Evolutionary conservation across 192 early-diverging fungal species (phyloP), one percentile per base, ranked within the genome.

Genomic region (Linnemannia exigua): DNA sequence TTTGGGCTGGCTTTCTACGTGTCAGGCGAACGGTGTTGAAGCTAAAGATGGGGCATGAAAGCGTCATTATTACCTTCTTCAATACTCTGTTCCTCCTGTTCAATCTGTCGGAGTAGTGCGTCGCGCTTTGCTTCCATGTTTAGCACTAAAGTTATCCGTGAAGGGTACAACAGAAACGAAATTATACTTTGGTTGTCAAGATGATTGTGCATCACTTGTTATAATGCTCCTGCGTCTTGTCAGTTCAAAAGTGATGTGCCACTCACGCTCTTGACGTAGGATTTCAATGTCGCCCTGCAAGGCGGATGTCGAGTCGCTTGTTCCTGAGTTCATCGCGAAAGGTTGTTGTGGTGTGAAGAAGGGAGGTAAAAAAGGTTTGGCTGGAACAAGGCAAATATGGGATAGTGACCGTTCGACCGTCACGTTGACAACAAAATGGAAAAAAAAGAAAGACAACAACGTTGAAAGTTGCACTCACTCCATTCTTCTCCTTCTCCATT

Each of bases 211-310:
- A 33, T 58, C 63, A 9, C 9, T 50, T 28, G 11, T 46, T 1
- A 48, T 9, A 14, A 25, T 37, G 38, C 68, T 69, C 19, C 20
- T 68, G 33, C 14, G 5, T 46, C 28, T 3, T 63, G 58, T 31
- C 11, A 58, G 17, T 54, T 37, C 16, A 22, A 14, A 48, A 48
- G 28, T n/a, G 46, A 14, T 2, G 8, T 12, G 11, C 41, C 2
- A 68, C 81, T 54, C 46, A 86, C 84, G 58, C 61, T 79, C 84
- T 25, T 66, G 74, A 4, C 75, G 77, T 11, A 86, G 75, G 44
- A 86, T 86, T 38, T 80, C 72, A 38, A 86, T 69, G 71, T 86
- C 84, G 22, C 73, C 70, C 70, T 74, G 67, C 20, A 86, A 19
- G 15, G 78, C 73, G 12, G 69, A n/a, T 17, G 82, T 28, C 14